Percentiles rank a stretch among this genome's conserved stretches.
Conservation (phyloP, 805 yeast species). For the Saccharomycopsis fermentans region DNA sequence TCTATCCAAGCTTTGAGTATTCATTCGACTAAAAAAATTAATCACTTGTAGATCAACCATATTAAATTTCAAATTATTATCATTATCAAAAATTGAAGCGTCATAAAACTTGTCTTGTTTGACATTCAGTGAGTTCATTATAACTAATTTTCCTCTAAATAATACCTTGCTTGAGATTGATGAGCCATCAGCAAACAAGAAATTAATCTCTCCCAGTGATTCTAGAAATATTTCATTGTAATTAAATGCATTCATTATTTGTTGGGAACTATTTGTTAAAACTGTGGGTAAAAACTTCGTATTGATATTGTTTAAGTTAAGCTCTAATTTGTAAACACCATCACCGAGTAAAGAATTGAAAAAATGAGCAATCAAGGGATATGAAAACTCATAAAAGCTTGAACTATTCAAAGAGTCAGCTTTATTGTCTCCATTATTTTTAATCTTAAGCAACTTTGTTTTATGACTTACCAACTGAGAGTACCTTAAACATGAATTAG, state of each 20-base stretch:
- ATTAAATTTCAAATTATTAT: conserved; percentile 11
- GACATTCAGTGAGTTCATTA: background rate
- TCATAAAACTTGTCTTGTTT: background rate
- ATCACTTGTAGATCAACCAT: conserved; percentile 5
- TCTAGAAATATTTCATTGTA: conserved; percentile 5
- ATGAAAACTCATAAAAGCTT: conserved; percentile 4
- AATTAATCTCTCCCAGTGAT: conserved; percentile 9
- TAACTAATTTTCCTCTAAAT: background rate
- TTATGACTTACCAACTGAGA: background rate
- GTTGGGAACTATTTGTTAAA: background rate
- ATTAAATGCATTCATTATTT: background rate
- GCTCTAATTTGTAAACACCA: conserved; percentile 9
- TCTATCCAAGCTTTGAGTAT: conserved; percentile 2
- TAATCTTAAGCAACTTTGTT: background rate
- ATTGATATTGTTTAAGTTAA: conserved; percentile 2
- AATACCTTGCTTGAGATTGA: conserved; percentile 1
- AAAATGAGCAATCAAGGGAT: conserved; percentile 12
- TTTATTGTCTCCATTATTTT: background rate
- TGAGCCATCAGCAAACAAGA: conserved; percentile 10
- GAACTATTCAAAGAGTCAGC: background rate
- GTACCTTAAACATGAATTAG: conserved; percentile 4
- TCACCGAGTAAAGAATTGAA: conserved; percentile 6
- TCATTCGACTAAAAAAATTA: background rate
- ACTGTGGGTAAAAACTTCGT: background rate
- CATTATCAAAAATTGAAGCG: conserved; percentile 4